A percentile compares a stretch with the other conserved stretches of the same genome.
Evolutionary conservation across 352 stramenopile genomes (phyloP).

Genomic region (Phytophthora colocasiae): DNA sequence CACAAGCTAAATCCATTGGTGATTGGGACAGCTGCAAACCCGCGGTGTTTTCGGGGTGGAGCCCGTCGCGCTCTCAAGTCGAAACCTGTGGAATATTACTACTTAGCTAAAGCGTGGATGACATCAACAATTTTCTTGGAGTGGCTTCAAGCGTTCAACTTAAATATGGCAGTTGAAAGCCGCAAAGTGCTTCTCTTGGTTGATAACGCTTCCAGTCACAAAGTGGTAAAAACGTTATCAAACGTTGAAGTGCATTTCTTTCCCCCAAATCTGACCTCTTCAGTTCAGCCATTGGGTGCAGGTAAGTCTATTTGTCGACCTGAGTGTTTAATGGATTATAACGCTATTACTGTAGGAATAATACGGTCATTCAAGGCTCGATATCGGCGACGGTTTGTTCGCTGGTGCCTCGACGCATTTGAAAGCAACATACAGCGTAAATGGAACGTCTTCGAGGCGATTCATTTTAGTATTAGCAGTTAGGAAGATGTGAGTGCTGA

Average conservation of each 20-base stretch:
- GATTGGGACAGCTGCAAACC: constrained; percentile 6
- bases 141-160: constrained; percentile 17
- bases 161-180: constrained; percentile 11
- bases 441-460: constrained; percentile 10
- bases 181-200: constrained; percentile 17
- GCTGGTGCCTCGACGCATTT: constrained; percentile 18
- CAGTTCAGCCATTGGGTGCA: constrained; percentile 5
- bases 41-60: constrained; percentile 9
- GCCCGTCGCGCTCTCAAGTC: background rate
- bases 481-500: constrained; percentile 6
- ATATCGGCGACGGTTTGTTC: constrained; percentile 17
- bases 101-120: constrained; percentile 10
- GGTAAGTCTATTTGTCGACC: constrained; percentile 9
- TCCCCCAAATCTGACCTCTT: constrained; percentile 10
- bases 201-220: constrained; percentile 20
- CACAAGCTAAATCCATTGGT: constrained; percentile 7
- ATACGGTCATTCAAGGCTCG: constrained; percentile 3
- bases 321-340: too few species aligned
- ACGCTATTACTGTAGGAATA: constrained; percentile 5
- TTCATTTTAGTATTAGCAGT: constrained; percentile 14
- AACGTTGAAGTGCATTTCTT: constrained; percentile 10
- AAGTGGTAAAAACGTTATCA: constrained; percentile 5
- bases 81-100: constrained; percentile 1
- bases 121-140: constrained; percentile 10
- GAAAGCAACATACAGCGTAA: constrained; percentile 6